Evolutionary conservation across 2,329 filamentous ascomycete species (phyloP), one percentile per base, ranked within the genome.

Genomic region (Ceratocystis huliohia): DNA sequence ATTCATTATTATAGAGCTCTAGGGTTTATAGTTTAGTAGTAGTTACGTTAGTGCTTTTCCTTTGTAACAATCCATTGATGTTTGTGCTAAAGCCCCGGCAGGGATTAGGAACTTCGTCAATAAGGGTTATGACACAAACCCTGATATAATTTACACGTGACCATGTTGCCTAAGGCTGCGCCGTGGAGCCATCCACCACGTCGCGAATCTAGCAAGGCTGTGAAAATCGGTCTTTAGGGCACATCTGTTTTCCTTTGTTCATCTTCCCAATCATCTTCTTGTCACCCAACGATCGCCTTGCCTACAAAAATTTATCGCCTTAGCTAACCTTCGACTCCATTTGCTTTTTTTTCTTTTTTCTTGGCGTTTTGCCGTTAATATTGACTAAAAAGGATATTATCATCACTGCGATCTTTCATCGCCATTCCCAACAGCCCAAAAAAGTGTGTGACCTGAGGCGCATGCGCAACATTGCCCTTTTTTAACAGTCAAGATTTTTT

Each of bases 401-500:
- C 8, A 28, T 28, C 10, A 53, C 20, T 41, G 4, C 3, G 3
- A 62, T 15, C 30, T 41, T 20, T 8, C 20, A 6, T 44, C 37
- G 59, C 37, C 37, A 41, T 41, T 41, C 37, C 37, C 37, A 41
- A 37, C 33, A 37, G 13, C 37, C 37, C 37, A 41, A 41, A 15
- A 8, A 25, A 22, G 59, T 62, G 33, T 62, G 20, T 28, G 28
- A 62, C 59, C 25, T 33, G n/a, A 20, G 59, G 37, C 56, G 56
- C 25, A 59, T 37, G 25, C 17, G 56, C 56, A 59, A 8, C 20
- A 59, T 20, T 25, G n/a, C 33, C 33, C 33, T 59, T 8, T 22
- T 25, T 46, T 44, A 53, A 17, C 66, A 46, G 65, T 68, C 64
- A 68, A 59, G 2, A 64, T 50, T 20, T 5, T 5, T 22, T 10